Evolutionary conservation across 805 yeast genomes (phyloP), one percentile per base, ranked within the genome.

Genomic region (Ogataea zsoltii): DNA sequence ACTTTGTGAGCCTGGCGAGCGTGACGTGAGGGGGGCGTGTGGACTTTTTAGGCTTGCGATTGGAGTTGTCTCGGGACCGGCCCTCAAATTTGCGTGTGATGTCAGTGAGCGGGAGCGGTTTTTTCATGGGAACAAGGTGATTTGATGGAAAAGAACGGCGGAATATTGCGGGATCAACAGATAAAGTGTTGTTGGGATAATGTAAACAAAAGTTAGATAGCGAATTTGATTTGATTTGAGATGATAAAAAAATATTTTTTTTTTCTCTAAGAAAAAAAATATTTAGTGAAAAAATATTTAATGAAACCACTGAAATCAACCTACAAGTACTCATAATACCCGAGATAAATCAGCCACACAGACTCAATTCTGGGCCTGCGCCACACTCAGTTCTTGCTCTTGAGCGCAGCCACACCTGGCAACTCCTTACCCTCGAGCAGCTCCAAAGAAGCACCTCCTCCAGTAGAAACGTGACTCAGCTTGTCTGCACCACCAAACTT

Each of bases 371-470:
- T n/a, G n/a, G n/a, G n/a, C n/a, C n/a, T n/a, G n/a, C n/a, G n/a
- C n/a, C n/a, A n/a, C n/a, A n/a, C 25, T 21, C 9, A 21, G 25
- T n/a, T 31, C 44, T 48, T 54, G 53, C 41, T 54, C 40, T 53
- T 48, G 43, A 54, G 38, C 48, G 58, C 58, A 46, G 48, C 83
- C 61, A 94, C 98, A 83, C 99, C 99, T 64, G 99, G 99, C 65
- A 94, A 82, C 62, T 79, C 94, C 83, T 94, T 94, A 77, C 99
- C 99, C 80, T 94, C 99, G 69, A 94, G 83, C 69, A 94, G 85
- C 77, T 94, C 99, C 70, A 94, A 82, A 54, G 98, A 92, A 60
- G 99, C 99, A 81, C 99, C 99, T 77, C 99, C 99, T 77, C 99
- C 99, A 55, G 99, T 94, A 60, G 98, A 92, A 59, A 94, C 97